Conservation (phyloP, 352 stramenopile species). For the Globisporangium perplexum region DNA sequence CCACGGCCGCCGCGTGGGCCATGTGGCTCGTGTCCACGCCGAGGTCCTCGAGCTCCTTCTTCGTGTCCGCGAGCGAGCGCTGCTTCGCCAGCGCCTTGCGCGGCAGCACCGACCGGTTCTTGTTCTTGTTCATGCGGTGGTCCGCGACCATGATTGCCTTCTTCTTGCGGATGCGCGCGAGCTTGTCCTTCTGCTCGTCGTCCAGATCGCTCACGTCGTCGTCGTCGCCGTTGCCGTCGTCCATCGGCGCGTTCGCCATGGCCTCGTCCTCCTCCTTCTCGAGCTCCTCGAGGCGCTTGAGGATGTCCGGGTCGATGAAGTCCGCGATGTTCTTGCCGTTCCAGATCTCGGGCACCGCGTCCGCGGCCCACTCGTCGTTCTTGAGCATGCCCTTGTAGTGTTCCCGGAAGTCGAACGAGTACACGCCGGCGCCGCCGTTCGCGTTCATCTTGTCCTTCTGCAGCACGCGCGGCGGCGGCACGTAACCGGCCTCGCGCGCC, state of each 20-base stretch:
- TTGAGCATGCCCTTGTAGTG: constrained; percentile 95
- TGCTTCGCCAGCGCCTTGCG: constrained; percentile 82
- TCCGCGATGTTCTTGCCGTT: constrained; percentile 99
- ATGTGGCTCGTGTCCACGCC: constrained; percentile 90
- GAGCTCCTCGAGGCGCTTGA: constrained; percentile 92
- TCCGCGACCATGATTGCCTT: constrained; percentile 79
- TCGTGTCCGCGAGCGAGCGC: constrained; percentile 72
- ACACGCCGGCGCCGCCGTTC: constrained; percentile 96
- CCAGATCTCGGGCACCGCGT: constrained; percentile 98
- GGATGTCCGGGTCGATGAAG: constrained; percentile 98
- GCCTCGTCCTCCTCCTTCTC: constrained; percentile 97
- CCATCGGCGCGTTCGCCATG: constrained; percentile 86
- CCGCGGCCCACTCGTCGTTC: constrained; percentile 95
- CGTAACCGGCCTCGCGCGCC: constrained; percentile 57
- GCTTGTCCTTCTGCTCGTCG: constrained; percentile 93
- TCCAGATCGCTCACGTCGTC: constrained; percentile 90
- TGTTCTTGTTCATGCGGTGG: constrained; percentile 93
- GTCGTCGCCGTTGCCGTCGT: constrained; percentile 80
- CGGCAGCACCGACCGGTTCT: constrained; percentile 89
- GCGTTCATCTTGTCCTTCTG: constrained; percentile 90
- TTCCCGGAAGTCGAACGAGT: constrained; percentile 96
- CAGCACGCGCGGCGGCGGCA: constrained; percentile 33
- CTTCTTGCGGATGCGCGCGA: constrained; percentile 77
- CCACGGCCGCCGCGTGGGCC: constrained; percentile 79
- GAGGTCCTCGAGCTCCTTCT: constrained; percentile 88